These are phyloP conservation scores for Taiozyma onychis DNA, from an alignment of 1,139 yeast genomes.

Conservation along the genomic window DNA sequence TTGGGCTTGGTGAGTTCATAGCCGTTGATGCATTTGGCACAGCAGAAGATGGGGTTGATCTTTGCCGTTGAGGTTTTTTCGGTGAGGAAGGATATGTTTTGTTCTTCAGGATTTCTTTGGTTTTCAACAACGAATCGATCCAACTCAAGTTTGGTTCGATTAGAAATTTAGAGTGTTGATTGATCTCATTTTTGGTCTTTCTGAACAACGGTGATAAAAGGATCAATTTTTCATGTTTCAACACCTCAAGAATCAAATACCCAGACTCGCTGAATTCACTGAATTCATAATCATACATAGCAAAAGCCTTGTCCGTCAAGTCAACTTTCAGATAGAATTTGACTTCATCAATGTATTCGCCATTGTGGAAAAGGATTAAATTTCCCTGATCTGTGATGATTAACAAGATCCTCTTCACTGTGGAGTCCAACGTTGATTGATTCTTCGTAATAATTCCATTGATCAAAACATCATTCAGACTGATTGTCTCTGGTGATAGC, in stretches of 20 bases:
- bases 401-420: constrained; percentile 30
- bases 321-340: constrained; percentile 45
- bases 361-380: constrained; percentile 24
- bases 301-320: constrained; percentile 54
- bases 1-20: neutral
- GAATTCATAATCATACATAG: constrained; percentile 77
- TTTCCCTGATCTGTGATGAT: constrained; percentile 35
- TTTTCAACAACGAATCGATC: constrained; percentile 45
- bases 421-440: constrained; percentile 31
- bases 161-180: constrained; percentile 17
- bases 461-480: constrained; percentile 32
- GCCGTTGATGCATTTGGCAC: neutral
- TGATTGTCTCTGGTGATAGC: constrained; percentile 15
- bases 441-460: constrained; percentile 38
- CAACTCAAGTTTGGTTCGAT: constrained; percentile 33
- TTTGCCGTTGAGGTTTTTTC: constrained; percentile 1
- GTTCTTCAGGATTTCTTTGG: constrained; percentile 34
- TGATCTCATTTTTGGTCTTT: constrained; percentile 1
- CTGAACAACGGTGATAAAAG: constrained; percentile 35
- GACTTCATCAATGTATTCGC: constrained; percentile 23
- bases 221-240: constrained; percentile 53
- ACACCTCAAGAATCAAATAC: constrained; percentile 57
- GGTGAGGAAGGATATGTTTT: constrained; percentile 4
- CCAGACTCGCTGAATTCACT: constrained; percentile 50
- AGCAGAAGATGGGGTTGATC: neutral